Conservation (phyloP, 371 early-diverging fungal species). For the Mortierella sp. region DNA sequence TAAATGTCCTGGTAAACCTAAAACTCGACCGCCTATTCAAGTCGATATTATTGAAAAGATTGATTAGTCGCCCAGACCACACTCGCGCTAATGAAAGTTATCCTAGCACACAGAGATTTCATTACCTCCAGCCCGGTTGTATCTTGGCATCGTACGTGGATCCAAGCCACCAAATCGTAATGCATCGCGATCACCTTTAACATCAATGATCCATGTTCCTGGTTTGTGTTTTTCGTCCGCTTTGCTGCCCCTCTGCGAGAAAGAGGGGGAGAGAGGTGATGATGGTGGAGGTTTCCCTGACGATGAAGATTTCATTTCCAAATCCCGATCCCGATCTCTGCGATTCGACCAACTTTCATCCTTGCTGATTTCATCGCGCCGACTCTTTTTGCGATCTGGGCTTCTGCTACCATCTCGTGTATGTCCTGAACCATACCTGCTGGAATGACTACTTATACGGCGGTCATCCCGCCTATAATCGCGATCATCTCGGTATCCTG, state of each 20-base stretch:
- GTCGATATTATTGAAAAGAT: background rate
- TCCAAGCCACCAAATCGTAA: slow-evolving; percentile 59
- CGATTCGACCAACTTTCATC: slow-evolving; percentile 20
- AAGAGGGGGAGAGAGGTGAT: background rate
- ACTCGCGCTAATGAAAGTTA: background rate
- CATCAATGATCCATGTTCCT: slow-evolving; percentile 44
- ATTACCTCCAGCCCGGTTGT: slow-evolving; percentile 59
- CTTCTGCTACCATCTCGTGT: slow-evolving; percentile 13
- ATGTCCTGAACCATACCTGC: slow-evolving; percentile 8
- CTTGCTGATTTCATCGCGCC: slow-evolving; percentile 7
- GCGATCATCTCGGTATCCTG: slow-evolving; percentile 4
- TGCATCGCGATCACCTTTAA: slow-evolving; percentile 61
- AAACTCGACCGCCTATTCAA: slow-evolving; percentile 52
- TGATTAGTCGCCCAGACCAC: background rate
- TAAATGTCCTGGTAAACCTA: slow-evolving; percentile 49
- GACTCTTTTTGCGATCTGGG: slow-evolving; percentile 37
- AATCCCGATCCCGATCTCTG: slow-evolving; percentile 17
- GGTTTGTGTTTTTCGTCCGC: slow-evolving; percentile 28
- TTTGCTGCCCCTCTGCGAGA: background rate
- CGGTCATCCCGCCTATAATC: slow-evolving; percentile 10
- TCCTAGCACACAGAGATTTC: background rate
- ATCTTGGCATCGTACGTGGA: slow-evolving; percentile 56
- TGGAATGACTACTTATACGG: background rate
- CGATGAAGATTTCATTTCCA: background rate
- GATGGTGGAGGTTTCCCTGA: background rate